phyloP scores from a whole-genome alignment of 1,139 yeast genomes.

The Hansenula sp. region DNA sequence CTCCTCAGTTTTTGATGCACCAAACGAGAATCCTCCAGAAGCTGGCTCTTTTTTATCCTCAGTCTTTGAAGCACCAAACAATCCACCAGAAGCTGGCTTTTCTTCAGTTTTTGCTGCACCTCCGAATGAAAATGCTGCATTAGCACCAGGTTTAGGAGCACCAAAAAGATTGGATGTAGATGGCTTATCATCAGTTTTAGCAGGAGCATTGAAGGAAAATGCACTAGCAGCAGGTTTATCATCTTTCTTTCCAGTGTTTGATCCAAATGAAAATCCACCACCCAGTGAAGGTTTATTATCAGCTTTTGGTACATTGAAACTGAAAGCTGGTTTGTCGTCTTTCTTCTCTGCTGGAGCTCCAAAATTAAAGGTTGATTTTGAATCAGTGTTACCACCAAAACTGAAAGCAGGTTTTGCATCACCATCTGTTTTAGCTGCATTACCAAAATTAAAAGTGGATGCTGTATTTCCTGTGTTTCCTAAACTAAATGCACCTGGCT shows the following conservation, averaged over 20 bases:
- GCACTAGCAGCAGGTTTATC: constrained; percentile 1
- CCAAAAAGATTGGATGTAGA: constrained; percentile 23
- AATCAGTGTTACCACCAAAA: neutral
- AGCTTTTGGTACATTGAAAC: constrained; percentile 5
- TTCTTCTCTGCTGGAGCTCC: neutral
- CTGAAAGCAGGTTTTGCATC: neutral
- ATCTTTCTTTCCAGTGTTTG: neutral
- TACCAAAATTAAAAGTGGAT: constrained; percentile 19
- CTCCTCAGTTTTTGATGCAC: constrained; percentile 8
- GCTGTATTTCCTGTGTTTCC: neutral
- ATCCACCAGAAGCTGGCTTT: constrained; percentile 1
- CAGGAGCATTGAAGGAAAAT: constrained; percentile 1
- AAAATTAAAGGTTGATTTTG: neutral
- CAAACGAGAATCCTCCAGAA: constrained; percentile 10
- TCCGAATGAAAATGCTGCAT: neutral
- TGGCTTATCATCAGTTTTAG: constrained; percentile 17
- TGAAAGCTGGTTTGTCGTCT: neutral
- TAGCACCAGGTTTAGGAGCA: constrained; percentile 4
- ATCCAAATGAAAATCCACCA: constrained; percentile 4
- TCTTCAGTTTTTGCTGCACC: neutral
- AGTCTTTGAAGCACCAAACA: constrained; percentile 1
- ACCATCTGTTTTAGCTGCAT: constrained; percentile 3
- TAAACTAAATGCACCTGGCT: constrained; percentile 5
- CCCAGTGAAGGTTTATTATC: constrained; percentile 17
- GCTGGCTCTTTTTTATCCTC: constrained; percentile 19